Evolutionary conservation across 202 grass and related monocot species (phyloP).

Genomic region (Schoenoplectus triqueter): DNA sequence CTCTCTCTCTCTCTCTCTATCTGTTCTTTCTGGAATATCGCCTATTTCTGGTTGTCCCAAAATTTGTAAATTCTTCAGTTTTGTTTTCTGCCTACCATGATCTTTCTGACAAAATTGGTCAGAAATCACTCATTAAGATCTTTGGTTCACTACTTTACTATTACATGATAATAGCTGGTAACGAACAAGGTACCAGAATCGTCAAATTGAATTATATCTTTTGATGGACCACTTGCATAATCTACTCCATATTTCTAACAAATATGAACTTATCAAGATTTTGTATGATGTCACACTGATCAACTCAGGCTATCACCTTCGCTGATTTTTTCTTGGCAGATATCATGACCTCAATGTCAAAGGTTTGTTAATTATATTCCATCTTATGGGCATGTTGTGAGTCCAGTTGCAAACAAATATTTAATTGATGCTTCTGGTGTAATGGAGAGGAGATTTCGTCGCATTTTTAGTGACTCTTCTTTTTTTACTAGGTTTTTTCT

Average conservation of each 20-base stretch:
- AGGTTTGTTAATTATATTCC: conserved; percentile 52
- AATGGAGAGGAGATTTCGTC: background rate
- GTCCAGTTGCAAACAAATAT: background rate
- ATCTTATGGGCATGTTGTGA: background rate
- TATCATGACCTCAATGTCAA: conserved; percentile 99
- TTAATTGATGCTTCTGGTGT: background rate
- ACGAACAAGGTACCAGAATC: background rate
- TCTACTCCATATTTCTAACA: background rate
- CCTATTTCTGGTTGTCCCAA: background rate
- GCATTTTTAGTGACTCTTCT: background rate
- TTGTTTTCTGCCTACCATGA: background rate
- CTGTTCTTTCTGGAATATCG: background rate
- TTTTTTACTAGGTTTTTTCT: conserved; percentile 81
- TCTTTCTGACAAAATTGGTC: background rate
- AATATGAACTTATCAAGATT: conserved; percentile 19
- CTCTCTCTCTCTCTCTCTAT: background rate
- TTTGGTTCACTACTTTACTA: background rate
- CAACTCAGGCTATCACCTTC: conserved; percentile 86
- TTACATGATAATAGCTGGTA: conserved; percentile 10
- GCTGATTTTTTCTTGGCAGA: conserved; percentile 98
- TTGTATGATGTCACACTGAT: background rate
- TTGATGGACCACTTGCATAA: background rate
- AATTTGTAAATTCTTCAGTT: background rate
- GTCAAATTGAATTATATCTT: background rate
- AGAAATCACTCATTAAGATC: background rate